Conservation (phyloP, 2,329 filamentous ascomycete genomes). For the Clonostachys solani region DNA sequence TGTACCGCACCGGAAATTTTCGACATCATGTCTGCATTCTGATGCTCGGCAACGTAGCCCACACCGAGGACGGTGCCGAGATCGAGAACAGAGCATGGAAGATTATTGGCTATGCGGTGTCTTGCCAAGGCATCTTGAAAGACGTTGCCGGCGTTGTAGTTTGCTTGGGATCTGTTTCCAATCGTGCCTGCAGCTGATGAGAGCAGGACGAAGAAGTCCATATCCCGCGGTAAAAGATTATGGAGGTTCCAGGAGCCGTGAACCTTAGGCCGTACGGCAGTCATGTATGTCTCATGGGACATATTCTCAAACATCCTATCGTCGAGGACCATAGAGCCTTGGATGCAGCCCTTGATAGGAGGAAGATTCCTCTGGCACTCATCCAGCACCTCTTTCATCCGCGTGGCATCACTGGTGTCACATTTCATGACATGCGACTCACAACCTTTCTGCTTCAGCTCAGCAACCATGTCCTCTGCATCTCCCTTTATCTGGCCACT, state of each 20-base stretch:
- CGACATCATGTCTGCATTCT: conserved; percentile 9
- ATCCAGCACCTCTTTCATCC: too few relatives aligned
- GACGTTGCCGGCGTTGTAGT: conserved; percentile 51
- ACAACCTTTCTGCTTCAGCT: too few relatives aligned
- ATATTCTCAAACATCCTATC: conserved; percentile 20
- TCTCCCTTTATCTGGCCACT: background rate
- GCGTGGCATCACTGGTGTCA: too few relatives aligned
- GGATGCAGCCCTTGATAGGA: conserved; percentile 25
- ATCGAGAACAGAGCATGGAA: conserved; percentile 39
- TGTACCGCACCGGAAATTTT: too few relatives aligned
- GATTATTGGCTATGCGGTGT: conserved; percentile 19
- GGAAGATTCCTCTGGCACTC: too few relatives aligned
- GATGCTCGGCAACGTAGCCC: conserved; percentile 48
- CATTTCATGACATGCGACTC: too few relatives aligned
- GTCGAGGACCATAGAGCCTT: conserved; percentile 25
- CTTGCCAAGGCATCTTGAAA: conserved; percentile 44
- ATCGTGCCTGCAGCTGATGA: conserved; percentile 51
- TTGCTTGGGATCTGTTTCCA: conserved; percentile 53
- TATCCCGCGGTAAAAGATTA: background rate
- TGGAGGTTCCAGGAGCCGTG: conserved; percentile 21
- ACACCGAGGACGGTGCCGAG: conserved; percentile 47
- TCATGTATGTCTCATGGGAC: conserved; percentile 21
- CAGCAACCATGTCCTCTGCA: too few relatives aligned
- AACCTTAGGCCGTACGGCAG: conserved; percentile 20
- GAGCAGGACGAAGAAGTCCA: conserved; percentile 40